phyloP scores from a whole-genome alignment of 1,284 basidiomycete genomes.

The Hypsizygus ulmarius region DNA sequence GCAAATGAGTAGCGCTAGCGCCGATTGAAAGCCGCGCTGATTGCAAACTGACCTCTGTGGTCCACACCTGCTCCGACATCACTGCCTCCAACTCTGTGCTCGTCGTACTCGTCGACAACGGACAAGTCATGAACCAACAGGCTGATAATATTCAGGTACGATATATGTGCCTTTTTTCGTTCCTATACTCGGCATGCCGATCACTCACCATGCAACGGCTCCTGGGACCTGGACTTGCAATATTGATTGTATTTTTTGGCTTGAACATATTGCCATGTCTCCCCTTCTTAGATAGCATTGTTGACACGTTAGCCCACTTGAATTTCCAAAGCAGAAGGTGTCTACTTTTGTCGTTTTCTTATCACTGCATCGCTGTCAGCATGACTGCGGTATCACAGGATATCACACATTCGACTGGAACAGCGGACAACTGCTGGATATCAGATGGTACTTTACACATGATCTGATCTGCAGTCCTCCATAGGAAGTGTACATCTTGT shows the following conservation, averaged over 20 bases:
- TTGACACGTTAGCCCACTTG: no score
- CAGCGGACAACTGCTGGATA: no score
- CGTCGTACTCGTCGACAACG: neutral
- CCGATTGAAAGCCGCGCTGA: slow-evolving; percentile 19
- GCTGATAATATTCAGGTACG: slow-evolving; percentile 9
- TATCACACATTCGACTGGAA: no score
- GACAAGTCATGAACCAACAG: neutral
- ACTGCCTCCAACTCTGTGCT: slow-evolving; percentile 1
- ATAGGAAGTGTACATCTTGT: neutral
- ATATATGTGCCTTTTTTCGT: slow-evolving; percentile 15
- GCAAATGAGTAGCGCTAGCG: slow-evolving; percentile 18
- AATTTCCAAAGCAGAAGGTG: no score
- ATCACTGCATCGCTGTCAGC: no score
- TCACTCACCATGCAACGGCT: neutral
- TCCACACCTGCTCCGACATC: slow-evolving; percentile 11
- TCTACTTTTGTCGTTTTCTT: no score
- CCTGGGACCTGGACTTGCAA: neutral
- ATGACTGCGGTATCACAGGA: no score
- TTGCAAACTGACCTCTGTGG: slow-evolving; percentile 17
- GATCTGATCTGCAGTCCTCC: neutral
- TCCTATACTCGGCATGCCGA: neutral
- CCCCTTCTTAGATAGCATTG: no score
- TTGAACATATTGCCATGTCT: no score
- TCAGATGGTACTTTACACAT: neutral
- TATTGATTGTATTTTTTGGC: no score